phyloP scores from a whole-genome alignment of 2,329 filamentous ascomycete genomes.

The Cercospora sojina region DNA sequence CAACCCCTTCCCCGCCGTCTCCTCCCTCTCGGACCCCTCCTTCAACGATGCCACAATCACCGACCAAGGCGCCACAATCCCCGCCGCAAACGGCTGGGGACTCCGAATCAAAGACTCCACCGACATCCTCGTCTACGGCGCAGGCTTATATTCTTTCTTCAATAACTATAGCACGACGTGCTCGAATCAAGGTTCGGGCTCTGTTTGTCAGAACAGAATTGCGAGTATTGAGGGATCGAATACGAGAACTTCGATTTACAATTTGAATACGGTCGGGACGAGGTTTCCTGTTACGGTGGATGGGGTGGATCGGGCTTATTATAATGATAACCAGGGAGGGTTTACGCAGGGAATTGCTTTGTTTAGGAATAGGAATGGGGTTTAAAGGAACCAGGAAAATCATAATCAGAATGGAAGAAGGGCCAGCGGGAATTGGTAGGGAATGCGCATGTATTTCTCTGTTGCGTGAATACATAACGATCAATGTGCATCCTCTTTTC shows the following conservation, averaged over 20 bases:
- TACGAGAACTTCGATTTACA: conserved; percentile 46
- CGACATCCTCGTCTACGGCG: conserved; percentile 60
- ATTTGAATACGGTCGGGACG: conserved; percentile 39
- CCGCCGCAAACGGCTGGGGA: conserved; percentile 60
- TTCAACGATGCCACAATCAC: conserved; percentile 56
- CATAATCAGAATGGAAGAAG: background rate
- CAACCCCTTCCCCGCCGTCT: conserved; percentile 62
- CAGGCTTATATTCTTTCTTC: conserved; percentile 68
- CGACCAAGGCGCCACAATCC: conserved; percentile 33
- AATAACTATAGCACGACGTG: conserved; percentile 56
- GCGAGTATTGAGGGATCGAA: conserved; percentile 47
- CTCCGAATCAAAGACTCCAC: conserved; percentile 59
- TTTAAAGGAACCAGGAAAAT: background rate
- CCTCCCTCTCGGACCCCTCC: conserved; percentile 63
- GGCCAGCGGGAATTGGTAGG: background rate
- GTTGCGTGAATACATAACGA: background rate
- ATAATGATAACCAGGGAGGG: conserved; percentile 49
- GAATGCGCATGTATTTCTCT: background rate
- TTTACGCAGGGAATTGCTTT: conserved; percentile 47
- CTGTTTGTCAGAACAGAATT: conserved; percentile 52
- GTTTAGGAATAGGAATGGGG: conserved; percentile 31
- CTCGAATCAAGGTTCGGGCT: conserved; percentile 41
- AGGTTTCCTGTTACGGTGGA: conserved; percentile 49
- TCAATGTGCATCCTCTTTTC: background rate
- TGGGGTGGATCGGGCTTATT: conserved; percentile 45